Evolutionary conservation across 495 filamentous ascomycete species (phyloP).

Genomic region (Aspergillus conjunctus): DNA sequence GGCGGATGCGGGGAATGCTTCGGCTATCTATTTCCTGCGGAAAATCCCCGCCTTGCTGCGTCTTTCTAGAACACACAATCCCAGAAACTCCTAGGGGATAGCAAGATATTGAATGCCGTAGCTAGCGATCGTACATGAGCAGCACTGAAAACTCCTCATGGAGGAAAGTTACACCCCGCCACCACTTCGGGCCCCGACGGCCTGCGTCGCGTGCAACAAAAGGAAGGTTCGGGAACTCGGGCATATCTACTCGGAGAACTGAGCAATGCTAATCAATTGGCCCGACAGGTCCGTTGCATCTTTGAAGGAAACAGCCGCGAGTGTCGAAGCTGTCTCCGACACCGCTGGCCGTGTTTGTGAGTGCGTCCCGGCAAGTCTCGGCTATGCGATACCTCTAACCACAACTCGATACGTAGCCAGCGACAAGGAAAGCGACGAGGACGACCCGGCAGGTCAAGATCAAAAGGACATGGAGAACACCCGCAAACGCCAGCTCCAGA

Average conservation of each 20-base stretch:
- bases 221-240: constrained; percentile 24
- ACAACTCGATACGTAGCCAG: constrained; percentile 16
- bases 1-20: too few species aligned
- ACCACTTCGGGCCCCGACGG: constrained; percentile 26
- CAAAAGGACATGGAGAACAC: background rate
- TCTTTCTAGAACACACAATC: too few species aligned
- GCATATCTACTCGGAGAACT: background rate
- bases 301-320: constrained; percentile 18
- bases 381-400: background rate
- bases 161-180: constrained; percentile 21
- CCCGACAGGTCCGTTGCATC: constrained; percentile 26
- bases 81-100: too few species aligned
- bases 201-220: constrained; percentile 32
- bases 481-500: background rate
- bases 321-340: constrained; percentile 29
- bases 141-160: constrained; percentile 16
- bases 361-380: background rate
- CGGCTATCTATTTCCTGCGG: too few species aligned
- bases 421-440: constrained; percentile 25
- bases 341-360: constrained; percentile 32
- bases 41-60: too few species aligned
- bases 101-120: too few species aligned
- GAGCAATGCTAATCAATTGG: background rate
- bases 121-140: too few species aligned
- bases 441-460: background rate